Percentiles rank a stretch among this genome's conserved stretches.
Evolutionary conservation across 2,329 filamentous ascomycete species (phyloP).

Genomic region (Ophiostoma montium): DNA sequence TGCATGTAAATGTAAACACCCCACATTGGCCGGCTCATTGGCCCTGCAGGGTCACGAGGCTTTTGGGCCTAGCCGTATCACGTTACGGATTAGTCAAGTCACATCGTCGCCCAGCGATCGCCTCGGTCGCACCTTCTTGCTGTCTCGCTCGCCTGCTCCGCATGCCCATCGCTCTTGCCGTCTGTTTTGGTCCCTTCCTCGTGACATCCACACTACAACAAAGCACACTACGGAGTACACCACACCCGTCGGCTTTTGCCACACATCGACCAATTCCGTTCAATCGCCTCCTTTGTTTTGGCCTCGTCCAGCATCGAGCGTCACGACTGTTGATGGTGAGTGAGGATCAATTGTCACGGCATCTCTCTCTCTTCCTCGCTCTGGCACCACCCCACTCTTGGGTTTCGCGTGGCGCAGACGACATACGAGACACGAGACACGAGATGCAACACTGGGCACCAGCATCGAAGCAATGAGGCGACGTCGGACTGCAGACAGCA

Average conservation of each 20-base stretch:
- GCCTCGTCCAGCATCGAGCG: neutral
- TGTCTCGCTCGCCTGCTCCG: neutral
- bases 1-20: no score
- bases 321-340: neutral
- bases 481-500: no score
- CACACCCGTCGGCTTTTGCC: neutral
- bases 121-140: neutral
- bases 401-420: slow-evolving; percentile 3
- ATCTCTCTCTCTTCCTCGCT: neutral
- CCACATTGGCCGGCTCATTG: no score
- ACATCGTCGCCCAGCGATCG: neutral
- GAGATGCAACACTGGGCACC: neutral
- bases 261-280: neutral
- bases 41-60: no score
- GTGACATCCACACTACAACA: neutral
- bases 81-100: no score
- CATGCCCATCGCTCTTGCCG: neutral
- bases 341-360: neutral
- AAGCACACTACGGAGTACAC: neutral
- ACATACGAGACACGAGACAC: neutral
- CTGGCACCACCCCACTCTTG: neutral
- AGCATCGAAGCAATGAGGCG: neutral
- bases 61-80: no score
- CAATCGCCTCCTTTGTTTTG: neutral
- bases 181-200: neutral